Conservation (phyloP, 2,329 filamentous ascomycete species). For the Sporothrix curviconia region DNA sequence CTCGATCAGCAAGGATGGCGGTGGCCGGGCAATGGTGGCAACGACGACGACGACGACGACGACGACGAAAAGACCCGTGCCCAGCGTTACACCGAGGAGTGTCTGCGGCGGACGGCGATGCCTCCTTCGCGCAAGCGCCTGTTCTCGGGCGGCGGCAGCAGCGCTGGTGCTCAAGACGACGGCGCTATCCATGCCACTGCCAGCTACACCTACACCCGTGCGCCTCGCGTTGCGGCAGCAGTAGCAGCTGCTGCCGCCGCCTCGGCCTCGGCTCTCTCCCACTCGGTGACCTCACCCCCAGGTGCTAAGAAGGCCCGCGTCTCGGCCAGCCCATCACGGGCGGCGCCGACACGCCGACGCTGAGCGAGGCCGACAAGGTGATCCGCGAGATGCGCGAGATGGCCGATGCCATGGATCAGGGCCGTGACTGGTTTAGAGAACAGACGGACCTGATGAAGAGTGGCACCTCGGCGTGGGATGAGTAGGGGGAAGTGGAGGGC, state of each 20-base stretch:
- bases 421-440: constrained; percentile 39
- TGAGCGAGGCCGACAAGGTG: constrained; percentile 27
- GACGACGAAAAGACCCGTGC: neutral
- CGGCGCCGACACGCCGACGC: neutral
- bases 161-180: no score
- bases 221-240: neutral
- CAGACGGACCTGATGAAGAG: constrained; percentile 36
- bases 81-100: constrained; percentile 11
- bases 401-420: constrained; percentile 41
- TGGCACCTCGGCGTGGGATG: constrained; percentile 14
- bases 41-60: neutral
- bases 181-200: neutral
- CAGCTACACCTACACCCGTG: neutral
- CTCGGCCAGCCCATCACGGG: neutral
- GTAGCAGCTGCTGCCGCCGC: neutral
- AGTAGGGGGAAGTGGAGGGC: no score
- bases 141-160: constrained; percentile 8
- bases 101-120: neutral
- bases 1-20: neutral
- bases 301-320: constrained; percentile 13
- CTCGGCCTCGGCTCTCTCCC: neutral
- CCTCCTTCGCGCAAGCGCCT: constrained; percentile 10
- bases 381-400: constrained; percentile 37
- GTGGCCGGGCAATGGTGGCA: neutral
- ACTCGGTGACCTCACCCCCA: neutral